phyloP scores from a whole-genome alignment of 441 rosid species.

The Metrosideros polymorpha region DNA sequence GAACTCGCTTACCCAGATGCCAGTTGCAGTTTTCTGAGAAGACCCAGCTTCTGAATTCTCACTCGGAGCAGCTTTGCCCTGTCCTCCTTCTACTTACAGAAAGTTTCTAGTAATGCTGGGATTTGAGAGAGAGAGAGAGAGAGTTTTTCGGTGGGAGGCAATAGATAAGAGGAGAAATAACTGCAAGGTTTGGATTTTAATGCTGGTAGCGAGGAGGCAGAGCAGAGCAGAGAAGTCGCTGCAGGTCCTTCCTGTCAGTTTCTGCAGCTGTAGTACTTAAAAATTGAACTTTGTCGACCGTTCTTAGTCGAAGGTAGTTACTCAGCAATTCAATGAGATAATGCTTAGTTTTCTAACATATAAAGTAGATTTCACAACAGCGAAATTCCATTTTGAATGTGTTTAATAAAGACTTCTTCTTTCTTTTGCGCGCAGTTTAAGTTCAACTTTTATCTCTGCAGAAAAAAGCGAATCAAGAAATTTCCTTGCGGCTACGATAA shows the following conservation, averaged over 20 bases:
- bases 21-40: not conserved
- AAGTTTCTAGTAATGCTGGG: not conserved
- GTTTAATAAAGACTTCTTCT: not conserved
- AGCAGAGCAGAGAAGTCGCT: not conserved
- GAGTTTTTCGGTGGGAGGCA: not conserved
- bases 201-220: not conserved
- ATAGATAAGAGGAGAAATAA: not conserved
- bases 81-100: not conserved
- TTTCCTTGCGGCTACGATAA: too few species aligned
- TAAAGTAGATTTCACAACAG: not conserved
- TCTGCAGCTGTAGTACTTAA: not conserved
- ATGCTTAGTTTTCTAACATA: not conserved
- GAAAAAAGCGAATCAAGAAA: not conserved
- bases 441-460: fast-evolving
- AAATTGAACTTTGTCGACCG: not conserved
- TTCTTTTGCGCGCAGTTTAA: fast-evolving
- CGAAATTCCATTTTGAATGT: not conserved
- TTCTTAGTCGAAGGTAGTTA: not conserved
- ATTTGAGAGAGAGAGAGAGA: not conserved
- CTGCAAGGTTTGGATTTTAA: not conserved
- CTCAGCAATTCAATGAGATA: not conserved
- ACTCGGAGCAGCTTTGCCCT: not conserved
- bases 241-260: not conserved
- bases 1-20: not conserved
- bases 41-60: not conserved